phyloP scores from a whole-genome alignment of 179 eudicot species.

The Beta macrorhiza region DNA sequence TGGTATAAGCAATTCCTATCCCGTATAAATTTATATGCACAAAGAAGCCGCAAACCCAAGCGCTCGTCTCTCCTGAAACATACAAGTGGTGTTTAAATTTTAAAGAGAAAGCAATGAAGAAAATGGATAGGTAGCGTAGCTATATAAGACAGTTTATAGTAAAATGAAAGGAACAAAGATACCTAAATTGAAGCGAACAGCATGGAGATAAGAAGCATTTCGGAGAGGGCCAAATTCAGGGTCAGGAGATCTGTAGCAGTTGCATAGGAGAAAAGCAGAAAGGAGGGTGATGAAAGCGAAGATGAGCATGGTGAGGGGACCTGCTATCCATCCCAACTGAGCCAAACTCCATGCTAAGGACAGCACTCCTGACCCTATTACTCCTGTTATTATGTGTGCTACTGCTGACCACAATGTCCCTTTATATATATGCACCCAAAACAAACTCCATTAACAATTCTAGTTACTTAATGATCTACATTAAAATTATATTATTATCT shows the following conservation, averaged over 20 bases:
- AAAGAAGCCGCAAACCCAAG: constrained; percentile 50
- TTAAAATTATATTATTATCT: too few species aligned
- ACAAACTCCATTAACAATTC: too few species aligned
- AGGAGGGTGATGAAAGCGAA: constrained; percentile 46
- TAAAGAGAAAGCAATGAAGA: background rate
- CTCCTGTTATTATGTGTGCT: constrained; percentile 64
- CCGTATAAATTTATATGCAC: constrained; percentile 55
- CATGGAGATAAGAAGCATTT: constrained; percentile 45
- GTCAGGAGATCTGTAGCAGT: constrained; percentile 57
- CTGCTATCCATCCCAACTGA: constrained; percentile 65
- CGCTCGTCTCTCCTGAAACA: constrained; percentile 58
- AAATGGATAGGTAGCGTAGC: too few species aligned
- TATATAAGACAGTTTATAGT: background rate
- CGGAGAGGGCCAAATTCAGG: constrained; percentile 46
- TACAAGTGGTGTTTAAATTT: background rate
- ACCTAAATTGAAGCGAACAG: constrained; percentile 47
- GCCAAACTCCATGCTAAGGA: constrained; percentile 61
- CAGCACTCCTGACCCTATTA: constrained; percentile 59
- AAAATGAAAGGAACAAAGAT: background rate
- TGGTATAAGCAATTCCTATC: constrained; percentile 65
- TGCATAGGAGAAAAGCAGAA: constrained; percentile 45
- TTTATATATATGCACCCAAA: background rate
- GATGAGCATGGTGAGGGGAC: constrained; percentile 42
- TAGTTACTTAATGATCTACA: too few species aligned
- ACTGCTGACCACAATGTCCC: constrained; percentile 56